Conservation (phyloP, 495 filamentous ascomycete genomes). For the Penicillium roqueforti region DNA sequence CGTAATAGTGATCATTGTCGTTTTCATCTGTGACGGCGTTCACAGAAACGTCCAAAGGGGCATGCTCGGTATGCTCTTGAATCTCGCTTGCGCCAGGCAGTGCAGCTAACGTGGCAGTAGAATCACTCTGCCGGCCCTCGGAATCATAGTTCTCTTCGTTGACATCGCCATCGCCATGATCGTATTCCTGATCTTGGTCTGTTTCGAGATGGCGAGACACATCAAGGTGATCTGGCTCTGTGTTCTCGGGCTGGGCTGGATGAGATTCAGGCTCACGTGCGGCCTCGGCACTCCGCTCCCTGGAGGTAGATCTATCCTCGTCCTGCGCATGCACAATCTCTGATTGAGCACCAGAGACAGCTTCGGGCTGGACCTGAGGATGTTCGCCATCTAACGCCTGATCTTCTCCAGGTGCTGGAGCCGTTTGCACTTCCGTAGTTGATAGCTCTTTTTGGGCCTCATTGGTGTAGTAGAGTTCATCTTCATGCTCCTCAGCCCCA, state of each 20-base stretch:
- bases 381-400: not conserved
- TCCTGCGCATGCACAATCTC: slow-evolving; percentile 8
- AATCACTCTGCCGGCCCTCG: slow-evolving; percentile 32
- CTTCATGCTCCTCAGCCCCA: slow-evolving; percentile 9
- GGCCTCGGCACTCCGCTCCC: not conserved
- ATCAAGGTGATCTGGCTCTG: not conserved
- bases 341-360: not conserved
- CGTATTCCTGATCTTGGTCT: slow-evolving; percentile 10
- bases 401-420: not conserved
- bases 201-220: not conserved
- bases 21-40: slow-evolving; percentile 3
- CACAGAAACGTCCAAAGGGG: slow-evolving; percentile 5
- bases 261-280: not conserved
- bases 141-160: slow-evolving; percentile 23
- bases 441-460: slow-evolving; percentile 8
- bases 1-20: slow-evolving; percentile 5
- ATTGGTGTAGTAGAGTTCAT: slow-evolving; percentile 6
- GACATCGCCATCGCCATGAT: slow-evolving; percentile 5
- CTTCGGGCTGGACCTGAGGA: slow-evolving; percentile 6
- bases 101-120: slow-evolving; percentile 28
- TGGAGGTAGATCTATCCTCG: not conserved
- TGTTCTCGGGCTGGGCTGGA: not conserved
- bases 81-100: slow-evolving; percentile 14
- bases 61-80: slow-evolving; percentile 16
- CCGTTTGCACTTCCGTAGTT: not conserved